Evolutionary conservation across 305 asterid species (phyloP).

Genomic region (Coffea humblotiana): DNA sequence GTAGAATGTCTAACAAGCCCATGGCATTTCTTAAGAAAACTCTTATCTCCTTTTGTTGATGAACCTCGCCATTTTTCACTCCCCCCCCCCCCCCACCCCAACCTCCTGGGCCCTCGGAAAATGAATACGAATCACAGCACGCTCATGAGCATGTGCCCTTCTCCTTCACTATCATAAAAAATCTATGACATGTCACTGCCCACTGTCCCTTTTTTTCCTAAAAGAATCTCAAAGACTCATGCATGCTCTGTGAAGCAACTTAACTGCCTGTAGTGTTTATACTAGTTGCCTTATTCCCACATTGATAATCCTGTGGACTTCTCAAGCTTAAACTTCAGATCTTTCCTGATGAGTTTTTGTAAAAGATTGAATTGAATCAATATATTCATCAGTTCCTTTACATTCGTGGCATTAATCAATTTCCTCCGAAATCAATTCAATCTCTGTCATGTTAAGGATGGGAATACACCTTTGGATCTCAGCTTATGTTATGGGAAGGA

Average conservation of each 20-base stretch:
- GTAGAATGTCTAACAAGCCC: background rate
- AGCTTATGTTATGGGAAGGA: conserved; percentile 89
- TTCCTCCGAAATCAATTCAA: background rate
- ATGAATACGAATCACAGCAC: background rate
- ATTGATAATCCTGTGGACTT: background rate
- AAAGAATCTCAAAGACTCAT: background rate
- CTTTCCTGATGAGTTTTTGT: background rate
- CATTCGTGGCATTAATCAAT: background rate
- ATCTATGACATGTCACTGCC: background rate
- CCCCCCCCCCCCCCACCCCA: background rate
- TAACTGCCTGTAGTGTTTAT: background rate
- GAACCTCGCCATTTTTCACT: background rate
- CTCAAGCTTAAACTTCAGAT: background rate
- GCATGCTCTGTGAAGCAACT: background rate
- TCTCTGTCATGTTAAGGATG: conserved; percentile 51
- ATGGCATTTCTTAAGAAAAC: background rate
- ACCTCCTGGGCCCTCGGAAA: too few relatives aligned
- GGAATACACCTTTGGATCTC: conserved; percentile 71
- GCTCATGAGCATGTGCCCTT: background rate
- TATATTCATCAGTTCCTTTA: background rate
- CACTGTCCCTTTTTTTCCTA: background rate
- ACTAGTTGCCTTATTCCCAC: background rate
- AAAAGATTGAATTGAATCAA: background rate
- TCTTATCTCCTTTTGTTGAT: background rate
- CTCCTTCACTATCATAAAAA: background rate